A percentile compares a stretch with the other conserved stretches of the same genome.
These are phyloP conservation scores for Catharanthus roseus DNA, from an alignment of 257 asterid genomes.

Conservation along the genomic window DNA sequence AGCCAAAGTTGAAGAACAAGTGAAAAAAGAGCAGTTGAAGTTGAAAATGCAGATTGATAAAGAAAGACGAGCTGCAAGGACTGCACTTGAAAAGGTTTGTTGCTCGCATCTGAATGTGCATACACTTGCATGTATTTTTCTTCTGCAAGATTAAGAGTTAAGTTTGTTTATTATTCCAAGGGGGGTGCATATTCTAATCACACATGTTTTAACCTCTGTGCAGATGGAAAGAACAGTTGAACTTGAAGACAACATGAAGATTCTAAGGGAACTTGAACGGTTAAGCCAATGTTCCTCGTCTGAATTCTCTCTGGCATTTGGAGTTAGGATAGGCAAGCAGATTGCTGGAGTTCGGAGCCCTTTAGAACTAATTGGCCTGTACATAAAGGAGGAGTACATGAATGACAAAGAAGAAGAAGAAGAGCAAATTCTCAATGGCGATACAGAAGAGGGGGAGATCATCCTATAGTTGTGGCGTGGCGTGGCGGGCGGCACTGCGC, in stretches of 20 bases:
- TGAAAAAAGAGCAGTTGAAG: constrained; percentile 50
- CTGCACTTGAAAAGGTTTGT: constrained; percentile 49
- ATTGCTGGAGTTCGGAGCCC: constrained; percentile 20
- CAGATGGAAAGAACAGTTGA: constrained; percentile 53
- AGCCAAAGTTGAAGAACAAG: constrained; percentile 54
- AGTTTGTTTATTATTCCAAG: not conserved
- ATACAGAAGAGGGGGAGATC: constrained; percentile 64
- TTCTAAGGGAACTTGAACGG: constrained; percentile 42
- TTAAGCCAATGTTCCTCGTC: constrained; percentile 26
- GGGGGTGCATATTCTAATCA: not conserved
- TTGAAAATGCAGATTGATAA: constrained; percentile 37
- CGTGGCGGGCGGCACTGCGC: too few species aligned
- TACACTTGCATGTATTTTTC: not conserved
- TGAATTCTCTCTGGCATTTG: constrained; percentile 12
- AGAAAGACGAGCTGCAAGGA: constrained; percentile 61
- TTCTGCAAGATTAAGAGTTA: not conserved
- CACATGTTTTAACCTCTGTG: not conserved
- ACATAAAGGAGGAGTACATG: constrained; percentile 34
- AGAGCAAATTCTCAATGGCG: constrained; percentile 20
- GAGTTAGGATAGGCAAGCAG: constrained; percentile 6
- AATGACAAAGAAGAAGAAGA: constrained; percentile 23
- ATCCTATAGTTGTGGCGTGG: constrained; percentile 7
- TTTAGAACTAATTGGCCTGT: constrained; percentile 50
- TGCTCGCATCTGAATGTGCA: too few species aligned
- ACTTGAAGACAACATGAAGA: constrained; percentile 30